Evolutionary conservation across 768 basidiomycete genomes (phyloP), one percentile per base, ranked within the genome.

Genomic region (Exidia glandulosa): DNA sequence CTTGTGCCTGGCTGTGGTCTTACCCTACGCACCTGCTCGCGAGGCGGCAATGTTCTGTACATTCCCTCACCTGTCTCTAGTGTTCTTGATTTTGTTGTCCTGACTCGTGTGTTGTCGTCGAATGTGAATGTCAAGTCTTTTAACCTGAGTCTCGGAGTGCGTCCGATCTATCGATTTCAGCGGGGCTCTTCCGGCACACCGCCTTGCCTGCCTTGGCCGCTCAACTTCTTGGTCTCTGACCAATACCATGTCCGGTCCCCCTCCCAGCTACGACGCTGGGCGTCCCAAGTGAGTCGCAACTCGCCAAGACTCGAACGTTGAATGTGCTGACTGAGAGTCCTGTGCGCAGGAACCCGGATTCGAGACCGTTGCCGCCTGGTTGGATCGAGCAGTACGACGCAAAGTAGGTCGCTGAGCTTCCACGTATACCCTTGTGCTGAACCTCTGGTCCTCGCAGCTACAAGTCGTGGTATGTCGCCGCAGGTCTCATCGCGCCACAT

Each of bases 331-430:
- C 27, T 55, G 19, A 19, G 27, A 58, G 65, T 52, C 47, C 58
- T 30, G 16, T 65, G 34, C 41, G 62, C 16, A 50, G 61, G 10
- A 82, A 82, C 69, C 79, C 79, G n/a, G 87, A 89, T 67, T 68
- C 71, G 13, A 12, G 58, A 56, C 52, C 58, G 30, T 32, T 50
- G 30, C 87, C 87, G 10, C 72, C 72, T 1, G 88, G 88, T 37
- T 90, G 87, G 87, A 74, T 81, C 19, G 71, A 78, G 19, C 85
- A 87, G 65, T 90, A 76, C 65, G 87, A 90, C 64, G 54, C 67
- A 58, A 84, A 83, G 88, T 88, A 66, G 55, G 84, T 77, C 31
- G 9, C 25, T 29, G 30, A 7, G 50, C 50, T 14, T 6, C 27
- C 41, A 19, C 41, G 4, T 12, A 29, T 25, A 25, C 25, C 50